Conservation (phyloP, 805 yeast species). For the Starmerella potacharoeniae region DNA sequence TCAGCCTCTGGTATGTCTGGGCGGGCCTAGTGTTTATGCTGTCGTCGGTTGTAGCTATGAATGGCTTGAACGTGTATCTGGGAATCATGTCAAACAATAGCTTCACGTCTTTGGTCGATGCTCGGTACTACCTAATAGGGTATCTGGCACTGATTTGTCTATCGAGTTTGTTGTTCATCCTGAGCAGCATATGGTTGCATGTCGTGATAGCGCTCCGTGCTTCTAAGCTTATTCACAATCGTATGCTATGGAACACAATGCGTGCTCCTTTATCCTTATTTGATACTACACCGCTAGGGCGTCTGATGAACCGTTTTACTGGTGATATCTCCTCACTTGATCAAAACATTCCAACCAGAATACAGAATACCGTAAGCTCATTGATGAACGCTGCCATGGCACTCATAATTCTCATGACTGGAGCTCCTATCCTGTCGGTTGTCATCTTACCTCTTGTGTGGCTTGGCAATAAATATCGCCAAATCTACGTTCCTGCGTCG, state of each 20-base stretch:
- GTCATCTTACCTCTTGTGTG: constrained; percentile 43
- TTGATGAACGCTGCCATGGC: constrained; percentile 44
- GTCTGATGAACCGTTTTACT: constrained; percentile 67
- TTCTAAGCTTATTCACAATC: constrained; percentile 36
- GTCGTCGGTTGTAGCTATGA: constrained; percentile 24
- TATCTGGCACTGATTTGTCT: constrained; percentile 64
- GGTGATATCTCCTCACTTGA: constrained; percentile 70
- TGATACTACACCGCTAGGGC: constrained; percentile 72
- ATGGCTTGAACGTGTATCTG: constrained; percentile 18
- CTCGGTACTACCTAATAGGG: constrained; percentile 49
- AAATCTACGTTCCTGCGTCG: constrained; percentile 52
- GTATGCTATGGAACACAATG: constrained; percentile 44
- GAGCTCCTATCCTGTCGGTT: constrained; percentile 57
- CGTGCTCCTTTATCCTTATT: constrained; percentile 66
- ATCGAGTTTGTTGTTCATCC: constrained; percentile 23
- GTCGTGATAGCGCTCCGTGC: constrained; percentile 35
- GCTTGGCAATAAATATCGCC: constrained; percentile 57
- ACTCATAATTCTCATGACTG: constrained; percentile 46
- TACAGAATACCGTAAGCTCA: constrained; percentile 43
- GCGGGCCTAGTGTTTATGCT: constrained; percentile 30
- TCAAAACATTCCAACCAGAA: constrained; percentile 52
- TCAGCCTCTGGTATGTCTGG: constrained; percentile 31
- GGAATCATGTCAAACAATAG: constrained; percentile 22
- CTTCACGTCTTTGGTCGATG: constrained; percentile 16
- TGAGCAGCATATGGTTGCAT: constrained; percentile 40